Evolutionary conservation across 140 eudicot species (phyloP).

Genomic region (Oenanthe javanica): DNA sequence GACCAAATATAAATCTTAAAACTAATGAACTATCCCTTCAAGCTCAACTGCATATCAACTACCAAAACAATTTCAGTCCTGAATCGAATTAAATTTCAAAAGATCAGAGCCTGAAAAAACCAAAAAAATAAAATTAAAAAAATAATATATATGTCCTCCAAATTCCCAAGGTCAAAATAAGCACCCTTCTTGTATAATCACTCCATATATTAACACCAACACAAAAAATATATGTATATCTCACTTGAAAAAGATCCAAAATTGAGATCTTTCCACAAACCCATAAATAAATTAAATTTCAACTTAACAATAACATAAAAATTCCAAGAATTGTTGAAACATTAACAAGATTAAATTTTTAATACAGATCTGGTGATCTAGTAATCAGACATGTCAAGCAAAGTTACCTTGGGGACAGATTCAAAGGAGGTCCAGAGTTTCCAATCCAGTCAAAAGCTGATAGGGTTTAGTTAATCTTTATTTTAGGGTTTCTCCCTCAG

Average conservation of each 20-base stretch:
- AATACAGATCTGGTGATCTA: conserved; percentile 3
- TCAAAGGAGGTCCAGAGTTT: conserved; percentile 5
- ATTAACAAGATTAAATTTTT: neutral
- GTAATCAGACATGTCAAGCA: conserved; percentile 7
- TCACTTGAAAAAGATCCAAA: neutral
- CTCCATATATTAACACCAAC: neutral
- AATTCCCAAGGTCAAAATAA: neutral
- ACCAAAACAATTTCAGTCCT: neutral
- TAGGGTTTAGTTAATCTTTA: neutral
- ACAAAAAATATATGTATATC: neutral
- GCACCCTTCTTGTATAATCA: neutral
- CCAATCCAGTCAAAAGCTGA: conserved; percentile 6
- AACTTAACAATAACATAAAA: neutral
- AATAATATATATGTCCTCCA: neutral
- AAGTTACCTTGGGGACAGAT: conserved; percentile 20
- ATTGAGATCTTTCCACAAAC: neutral
- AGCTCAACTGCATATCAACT: neutral
- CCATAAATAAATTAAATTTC: neutral
- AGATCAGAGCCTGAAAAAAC: neutral
- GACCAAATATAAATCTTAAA: neutral
- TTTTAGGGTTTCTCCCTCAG: conserved; percentile 25
- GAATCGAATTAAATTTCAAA: neutral
- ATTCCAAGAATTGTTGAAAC: neutral
- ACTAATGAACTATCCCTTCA: neutral
- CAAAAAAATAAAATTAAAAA: neutral